Percentiles rank a stretch among this genome's conserved stretches.
These are phyloP conservation scores for Camellia japonica DNA, from an alignment of 148 eudicot species.

Conservation along the genomic window DNA sequence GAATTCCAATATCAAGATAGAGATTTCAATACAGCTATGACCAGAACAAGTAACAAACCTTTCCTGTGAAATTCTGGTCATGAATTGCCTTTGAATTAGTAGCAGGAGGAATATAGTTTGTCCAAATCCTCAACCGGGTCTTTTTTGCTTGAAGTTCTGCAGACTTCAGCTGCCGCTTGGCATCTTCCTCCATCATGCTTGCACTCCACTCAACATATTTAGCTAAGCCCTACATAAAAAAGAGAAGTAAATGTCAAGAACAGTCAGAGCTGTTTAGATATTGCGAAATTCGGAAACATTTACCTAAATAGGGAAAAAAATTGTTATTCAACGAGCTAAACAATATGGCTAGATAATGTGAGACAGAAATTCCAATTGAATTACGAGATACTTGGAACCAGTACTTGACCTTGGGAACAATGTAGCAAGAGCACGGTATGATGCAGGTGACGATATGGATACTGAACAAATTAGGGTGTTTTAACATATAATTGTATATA, in stretches of 20 bases:
- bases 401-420: background rate
- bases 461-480: background rate
- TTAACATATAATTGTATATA: background rate
- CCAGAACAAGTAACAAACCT: constrained; percentile 42
- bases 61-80: constrained; percentile 92
- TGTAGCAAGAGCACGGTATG: background rate
- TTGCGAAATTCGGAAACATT: background rate
- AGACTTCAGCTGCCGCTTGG: constrained; percentile 51
- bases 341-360: background rate
- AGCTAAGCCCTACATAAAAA: constrained; percentile 68
- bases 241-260: background rate
- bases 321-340: background rate
- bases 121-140: constrained; percentile 72
- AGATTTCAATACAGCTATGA: background rate
- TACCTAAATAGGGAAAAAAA: background rate
- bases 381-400: background rate
- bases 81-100: constrained; percentile 86
- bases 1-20: constrained; percentile 2
- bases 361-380: background rate
- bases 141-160: constrained; percentile 94
- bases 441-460: constrained; percentile 1
- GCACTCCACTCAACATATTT: constrained; percentile 97
- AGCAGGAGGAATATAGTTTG: constrained; percentile 75
- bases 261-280: background rate
- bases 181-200: constrained; percentile 72